Base-by-base conservation (phyloP, 2,329 filamentous ascomycete genomes). In the Trichoderma breve region DNA sequence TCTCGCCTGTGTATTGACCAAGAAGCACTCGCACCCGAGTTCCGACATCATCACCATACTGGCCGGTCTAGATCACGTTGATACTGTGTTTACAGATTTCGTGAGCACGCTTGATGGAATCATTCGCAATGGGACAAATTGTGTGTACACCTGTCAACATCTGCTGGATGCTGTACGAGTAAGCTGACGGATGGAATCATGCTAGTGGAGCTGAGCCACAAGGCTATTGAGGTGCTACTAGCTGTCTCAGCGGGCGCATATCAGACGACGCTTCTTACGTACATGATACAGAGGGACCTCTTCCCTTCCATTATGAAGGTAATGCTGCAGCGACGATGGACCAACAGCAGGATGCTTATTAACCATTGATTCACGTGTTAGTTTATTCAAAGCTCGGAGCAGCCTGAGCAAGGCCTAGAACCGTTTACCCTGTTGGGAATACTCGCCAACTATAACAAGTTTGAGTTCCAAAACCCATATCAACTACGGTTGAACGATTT, bases 381-480 rank as follows among this genome's bases (percentile, higher is more conserved):
- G 93, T 93, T 94, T 79, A 89, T 97, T 73, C 92, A 96, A 83
- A 93, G 97, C 75, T 88, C 91, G 58, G 90, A 94, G 73, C 86
- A 87, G 28, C 85, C 88, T 39, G 83, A 86, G 21, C 86, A 87
- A 77, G 89, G 89, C 72, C 88, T 93, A 57, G 89, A 93, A 72
- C 92, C 95, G 0, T 94, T 98, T 75, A 89, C 92, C 15, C 87
- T 98, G 11, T 86, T 98, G 24, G 95, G 95, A 14, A 86, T 98
- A 4, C 85, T 99, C 68, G 93, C 93, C 75, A 99, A 98, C 83
- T 98, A 98, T 87, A 98, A 99, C 87, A 99, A 98, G 81, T 99
- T 99, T 78, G 96, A 99, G 81, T 95, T 97, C 71, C 95, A 97
- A 80, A 99, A 99, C 76, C 95, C 95, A 0, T 99, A 99, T 77